Base-by-base conservation (phyloP, 345 rosid genomes). In the Dovyalis caffra region DNA sequence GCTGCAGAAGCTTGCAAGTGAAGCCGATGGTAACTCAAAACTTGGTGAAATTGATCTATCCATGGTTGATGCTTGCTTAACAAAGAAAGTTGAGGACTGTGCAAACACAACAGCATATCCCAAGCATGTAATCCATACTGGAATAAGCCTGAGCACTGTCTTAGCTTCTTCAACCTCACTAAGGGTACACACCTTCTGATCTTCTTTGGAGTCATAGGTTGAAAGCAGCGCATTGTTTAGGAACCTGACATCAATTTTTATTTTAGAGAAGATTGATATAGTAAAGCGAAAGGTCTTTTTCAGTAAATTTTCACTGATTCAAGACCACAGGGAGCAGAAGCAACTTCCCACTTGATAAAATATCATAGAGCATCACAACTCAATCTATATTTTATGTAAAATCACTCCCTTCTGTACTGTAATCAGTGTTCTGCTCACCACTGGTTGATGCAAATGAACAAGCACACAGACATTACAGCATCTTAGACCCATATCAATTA, bases 21-120 rank as follows among this genome's bases (percentile, higher is more conserved):
- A 25, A 69, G 81, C 81, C 32, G 77, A 64, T 37, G 81, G 77
- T 25, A 78, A 35, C 2, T 63, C 28, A 4, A 74, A 34, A 20
- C 81, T 61, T 31, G 65, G 70, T 14, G 60, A 51, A 45, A 78
- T 51, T 35, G 65, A 40, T 69, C 77, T 78, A 64, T 78, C 77
- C 81, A 78, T 73, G 2, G 81, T 74, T 15, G 66, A 53, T 29
- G 74, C 81, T 62, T 74, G 81, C 53, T 78, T 78, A 3, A 70
- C 74, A 64, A 68, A 74, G 74, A 78, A 63, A 51, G 81, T 78
- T 26, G 81, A 47, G 38, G 77, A 38, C 62, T 78, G 77, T 53
- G 77, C 70, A 63, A 14, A 73, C 47, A 51, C 74, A 34, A 69
- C 32, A 23, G 74, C 81, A 63, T 69, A 68, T 31, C 37, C 71